Evolutionary conservation across 345 rosid species (phyloP).

Genomic region (Acer negundo): DNA sequence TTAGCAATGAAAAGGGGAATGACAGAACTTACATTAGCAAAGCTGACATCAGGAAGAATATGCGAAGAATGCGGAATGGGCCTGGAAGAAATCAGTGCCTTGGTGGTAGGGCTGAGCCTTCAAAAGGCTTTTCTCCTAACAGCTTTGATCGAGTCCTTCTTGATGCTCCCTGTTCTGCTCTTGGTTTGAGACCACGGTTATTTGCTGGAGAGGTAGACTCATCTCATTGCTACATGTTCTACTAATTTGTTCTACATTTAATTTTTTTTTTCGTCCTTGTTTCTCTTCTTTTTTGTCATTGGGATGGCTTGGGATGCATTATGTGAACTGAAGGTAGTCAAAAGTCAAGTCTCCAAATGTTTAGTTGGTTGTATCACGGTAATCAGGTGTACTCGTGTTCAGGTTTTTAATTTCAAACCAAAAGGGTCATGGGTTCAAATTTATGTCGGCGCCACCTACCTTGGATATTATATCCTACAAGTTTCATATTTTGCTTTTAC

Average conservation of each 20-base stretch:
- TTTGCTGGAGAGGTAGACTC: constrained; percentile 78
- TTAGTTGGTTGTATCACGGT: neutral
- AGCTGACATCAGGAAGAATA: constrained; percentile 73
- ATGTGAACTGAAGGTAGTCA: neutral
- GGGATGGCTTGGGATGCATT: neutral
- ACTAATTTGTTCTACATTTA: neutral
- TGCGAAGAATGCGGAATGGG: constrained; percentile 78
- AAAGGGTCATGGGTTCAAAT: neutral
- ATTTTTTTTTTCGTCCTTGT: neutral
- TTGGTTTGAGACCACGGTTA: constrained; percentile 94
- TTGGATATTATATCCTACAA: neutral
- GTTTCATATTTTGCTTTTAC: neutral
- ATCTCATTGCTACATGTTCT: neutral
- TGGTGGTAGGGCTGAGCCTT: constrained; percentile 80
- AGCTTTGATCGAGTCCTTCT: constrained; percentile 95
- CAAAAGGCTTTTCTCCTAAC: constrained; percentile 73
- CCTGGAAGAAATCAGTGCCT: constrained; percentile 81
- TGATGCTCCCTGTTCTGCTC: constrained; percentile 99
- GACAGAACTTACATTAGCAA: constrained; percentile 57
- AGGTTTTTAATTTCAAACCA: neutral
- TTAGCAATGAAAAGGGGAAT: constrained; percentile 49
- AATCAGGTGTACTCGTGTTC: neutral
- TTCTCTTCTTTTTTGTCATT: neutral
- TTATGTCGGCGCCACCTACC: neutral
- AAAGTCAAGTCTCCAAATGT: neutral